These are phyloP conservation scores for Onygena corvina DNA, from an alignment of 2,329 filamentous ascomycete genomes.

Conservation along the genomic window DNA sequence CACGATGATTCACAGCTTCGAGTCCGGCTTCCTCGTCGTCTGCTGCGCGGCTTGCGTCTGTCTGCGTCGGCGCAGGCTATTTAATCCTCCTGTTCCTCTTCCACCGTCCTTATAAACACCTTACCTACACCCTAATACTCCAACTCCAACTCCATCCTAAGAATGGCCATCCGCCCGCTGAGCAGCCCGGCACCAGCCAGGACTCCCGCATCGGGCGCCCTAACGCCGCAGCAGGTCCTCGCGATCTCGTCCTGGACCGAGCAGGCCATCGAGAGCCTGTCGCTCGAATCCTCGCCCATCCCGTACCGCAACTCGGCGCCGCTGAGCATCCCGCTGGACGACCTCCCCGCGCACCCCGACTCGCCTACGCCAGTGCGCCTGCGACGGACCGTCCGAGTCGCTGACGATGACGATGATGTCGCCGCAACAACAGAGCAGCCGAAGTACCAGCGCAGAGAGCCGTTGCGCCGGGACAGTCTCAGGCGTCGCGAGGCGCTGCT, in stretches of 20 bases:
- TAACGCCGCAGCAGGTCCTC: slow-evolving; percentile 34
- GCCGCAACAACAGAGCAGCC: slow-evolving; percentile 13
- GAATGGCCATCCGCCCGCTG: slow-evolving; percentile 36
- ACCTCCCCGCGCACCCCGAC: slow-evolving; percentile 25
- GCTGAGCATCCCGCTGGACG: slow-evolving; percentile 66
- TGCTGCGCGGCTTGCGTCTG: too few relatives aligned
- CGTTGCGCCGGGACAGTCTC: slow-evolving; percentile 35
- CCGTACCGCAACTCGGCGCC: slow-evolving; percentile 36
- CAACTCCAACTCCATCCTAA: background rate
- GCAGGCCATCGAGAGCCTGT: slow-evolving; percentile 31
- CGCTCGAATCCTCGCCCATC: slow-evolving; percentile 3
- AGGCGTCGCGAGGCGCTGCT: slow-evolving; percentile 62
- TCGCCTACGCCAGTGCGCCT: background rate
- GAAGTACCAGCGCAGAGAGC: slow-evolving; percentile 30
- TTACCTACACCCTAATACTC: background rate
- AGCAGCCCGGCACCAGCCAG: slow-evolving; percentile 16
- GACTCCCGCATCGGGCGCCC: slow-evolving; percentile 17
- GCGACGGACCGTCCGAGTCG: slow-evolving; percentile 22
- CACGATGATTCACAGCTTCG: slow-evolving; percentile 1
- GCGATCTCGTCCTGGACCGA: slow-evolving; percentile 58
- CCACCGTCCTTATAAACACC: too few relatives aligned
- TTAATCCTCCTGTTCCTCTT: too few relatives aligned
- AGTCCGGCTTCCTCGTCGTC: too few relatives aligned
- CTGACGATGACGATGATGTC: background rate
- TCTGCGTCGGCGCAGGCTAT: too few relatives aligned